These are phyloP conservation scores for Leptographium radiaticola DNA, from an alignment of 2,329 filamentous ascomycete species.

Conservation along the genomic window DNA sequence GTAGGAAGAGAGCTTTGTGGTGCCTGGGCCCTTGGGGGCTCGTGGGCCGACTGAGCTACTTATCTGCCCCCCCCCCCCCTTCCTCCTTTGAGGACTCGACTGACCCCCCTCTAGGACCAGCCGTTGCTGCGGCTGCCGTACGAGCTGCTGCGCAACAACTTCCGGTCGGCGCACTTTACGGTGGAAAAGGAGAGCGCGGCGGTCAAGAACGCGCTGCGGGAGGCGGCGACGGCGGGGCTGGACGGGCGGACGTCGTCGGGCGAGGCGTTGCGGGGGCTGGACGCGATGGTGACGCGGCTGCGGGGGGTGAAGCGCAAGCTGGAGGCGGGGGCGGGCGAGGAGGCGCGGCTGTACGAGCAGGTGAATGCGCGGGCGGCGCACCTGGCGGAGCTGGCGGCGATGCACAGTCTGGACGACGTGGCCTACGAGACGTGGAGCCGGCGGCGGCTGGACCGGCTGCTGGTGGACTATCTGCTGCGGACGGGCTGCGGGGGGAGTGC, in stretches of 20 bases:
- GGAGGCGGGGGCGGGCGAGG: conserved; percentile 62
- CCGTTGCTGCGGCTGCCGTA: conserved; percentile 84
- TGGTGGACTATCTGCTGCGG: conserved; percentile 87
- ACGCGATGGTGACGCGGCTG: conserved; percentile 75
- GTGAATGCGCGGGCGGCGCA: conserved; percentile 67
- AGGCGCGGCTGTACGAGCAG: conserved; percentile 62
- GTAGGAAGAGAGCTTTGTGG: no score
- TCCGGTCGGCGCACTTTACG: conserved; percentile 69
- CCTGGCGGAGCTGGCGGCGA: conserved; percentile 65
- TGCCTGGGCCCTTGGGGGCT: no score
- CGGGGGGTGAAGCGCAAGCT: conserved; percentile 83
- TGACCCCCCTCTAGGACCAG: conserved; percentile 54
- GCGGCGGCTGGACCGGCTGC: conserved; percentile 63
- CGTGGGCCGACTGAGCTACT: not conserved
- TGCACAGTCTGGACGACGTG: conserved; percentile 75
- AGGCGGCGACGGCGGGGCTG: conserved; percentile 53
- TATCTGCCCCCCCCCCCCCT: not conserved
- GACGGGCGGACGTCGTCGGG: conserved; percentile 48
- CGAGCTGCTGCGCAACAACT: conserved; percentile 87
- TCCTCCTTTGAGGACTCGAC: not conserved
- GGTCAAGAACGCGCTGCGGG: conserved; percentile 47
- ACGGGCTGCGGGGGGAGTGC: conserved; percentile 74
- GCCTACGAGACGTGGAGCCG: conserved; percentile 89
- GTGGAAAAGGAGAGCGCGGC: conserved; percentile 58
- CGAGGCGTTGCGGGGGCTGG: conserved; percentile 67